Evolutionary conservation across 1,284 basidiomycete species (phyloP).

Genomic region (Cryptococcus wingfieldii): DNA sequence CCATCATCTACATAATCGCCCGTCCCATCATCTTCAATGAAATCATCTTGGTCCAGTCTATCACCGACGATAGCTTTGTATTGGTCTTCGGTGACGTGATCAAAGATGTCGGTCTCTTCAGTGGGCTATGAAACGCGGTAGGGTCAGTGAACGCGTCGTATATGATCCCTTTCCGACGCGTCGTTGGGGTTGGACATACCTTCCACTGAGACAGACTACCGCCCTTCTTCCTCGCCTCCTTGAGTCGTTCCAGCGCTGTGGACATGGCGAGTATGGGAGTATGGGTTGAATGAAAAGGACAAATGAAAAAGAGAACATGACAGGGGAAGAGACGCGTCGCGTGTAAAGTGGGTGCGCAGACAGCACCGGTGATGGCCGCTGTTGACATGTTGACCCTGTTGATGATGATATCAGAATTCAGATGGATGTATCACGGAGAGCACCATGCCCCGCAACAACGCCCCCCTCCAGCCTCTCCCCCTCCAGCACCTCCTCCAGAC

Average conservation of each 20-base stretch:
- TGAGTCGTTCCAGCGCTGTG: slow-evolving; percentile 47
- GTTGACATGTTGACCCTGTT: no score
- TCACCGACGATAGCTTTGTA: slow-evolving; percentile 81
- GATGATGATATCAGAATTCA: no score
- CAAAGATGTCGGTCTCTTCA: slow-evolving; percentile 74
- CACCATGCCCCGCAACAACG: neutral
- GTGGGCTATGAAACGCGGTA: slow-evolving; percentile 18
- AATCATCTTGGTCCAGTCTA: slow-evolving; percentile 85
- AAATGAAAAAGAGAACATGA: no score
- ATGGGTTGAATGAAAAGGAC: no score
- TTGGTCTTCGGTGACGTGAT: slow-evolving; percentile 87
- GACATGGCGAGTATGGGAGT: no score
- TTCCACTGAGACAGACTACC: slow-evolving; percentile 51
- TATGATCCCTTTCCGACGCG: neutral
- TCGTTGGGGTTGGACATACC: slow-evolving; percentile 27
- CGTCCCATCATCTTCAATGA: slow-evolving; percentile 90
- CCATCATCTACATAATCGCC: slow-evolving; percentile 94
- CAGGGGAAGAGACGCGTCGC: no score
- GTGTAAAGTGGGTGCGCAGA: no score
- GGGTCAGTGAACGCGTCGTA: neutral
- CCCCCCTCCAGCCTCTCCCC: slow-evolving; percentile 12
- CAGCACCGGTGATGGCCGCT: no score
- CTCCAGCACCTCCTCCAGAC: slow-evolving; percentile 31
- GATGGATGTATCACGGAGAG: no score
- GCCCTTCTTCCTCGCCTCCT: slow-evolving; percentile 49